These are phyloP conservation scores for Sugiyamaella floridensis DNA, from an alignment of 805 yeast genomes.

Conservation along the genomic window DNA sequence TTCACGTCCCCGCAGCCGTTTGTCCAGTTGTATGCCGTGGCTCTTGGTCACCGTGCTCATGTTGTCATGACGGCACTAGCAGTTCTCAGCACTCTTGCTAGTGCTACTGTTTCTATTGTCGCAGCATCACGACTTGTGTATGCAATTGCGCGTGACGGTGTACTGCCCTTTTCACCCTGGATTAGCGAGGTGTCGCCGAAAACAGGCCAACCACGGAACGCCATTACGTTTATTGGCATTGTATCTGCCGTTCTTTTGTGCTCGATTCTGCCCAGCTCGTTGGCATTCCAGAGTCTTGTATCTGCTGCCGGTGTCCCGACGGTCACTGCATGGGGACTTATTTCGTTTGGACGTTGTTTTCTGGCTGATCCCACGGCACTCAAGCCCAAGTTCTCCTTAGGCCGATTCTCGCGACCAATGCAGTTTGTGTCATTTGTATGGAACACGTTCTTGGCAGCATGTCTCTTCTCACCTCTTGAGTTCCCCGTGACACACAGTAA, in stretches of 20 bases:
- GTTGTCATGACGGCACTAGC: constrained; percentile 17
- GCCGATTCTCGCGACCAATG: constrained; percentile 16
- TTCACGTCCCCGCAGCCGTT: constrained; percentile 21
- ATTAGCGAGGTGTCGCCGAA: constrained; percentile 14
- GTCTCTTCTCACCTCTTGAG: constrained; percentile 19
- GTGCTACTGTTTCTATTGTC: constrained; percentile 15
- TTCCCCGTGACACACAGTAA: constrained; percentile 18
- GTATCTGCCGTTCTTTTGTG: constrained; percentile 19
- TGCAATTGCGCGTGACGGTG: constrained; percentile 23
- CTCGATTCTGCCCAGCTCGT: constrained; percentile 17
- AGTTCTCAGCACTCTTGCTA: constrained; percentile 11
- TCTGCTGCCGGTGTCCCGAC: constrained; percentile 22
- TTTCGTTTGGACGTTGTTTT: constrained; percentile 19
- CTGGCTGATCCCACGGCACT: constrained; percentile 3
- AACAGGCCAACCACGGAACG: constrained; percentile 19
- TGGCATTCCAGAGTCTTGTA: constrained; percentile 22
- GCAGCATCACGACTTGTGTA: constrained; percentile 22
- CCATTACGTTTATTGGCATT: constrained; percentile 17
- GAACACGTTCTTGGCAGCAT: constrained; percentile 16
- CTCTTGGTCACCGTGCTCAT: constrained; percentile 20
- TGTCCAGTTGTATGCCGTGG: constrained; percentile 19
- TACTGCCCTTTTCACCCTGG: constrained; percentile 21
- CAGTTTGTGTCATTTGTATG: constrained; percentile 16
- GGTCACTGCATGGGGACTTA: constrained; percentile 18
- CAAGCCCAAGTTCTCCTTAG: constrained; percentile 17